These are phyloP conservation scores for Solanum rostratum DNA, from an alignment of 257 asterid species.

Conservation along the genomic window DNA sequence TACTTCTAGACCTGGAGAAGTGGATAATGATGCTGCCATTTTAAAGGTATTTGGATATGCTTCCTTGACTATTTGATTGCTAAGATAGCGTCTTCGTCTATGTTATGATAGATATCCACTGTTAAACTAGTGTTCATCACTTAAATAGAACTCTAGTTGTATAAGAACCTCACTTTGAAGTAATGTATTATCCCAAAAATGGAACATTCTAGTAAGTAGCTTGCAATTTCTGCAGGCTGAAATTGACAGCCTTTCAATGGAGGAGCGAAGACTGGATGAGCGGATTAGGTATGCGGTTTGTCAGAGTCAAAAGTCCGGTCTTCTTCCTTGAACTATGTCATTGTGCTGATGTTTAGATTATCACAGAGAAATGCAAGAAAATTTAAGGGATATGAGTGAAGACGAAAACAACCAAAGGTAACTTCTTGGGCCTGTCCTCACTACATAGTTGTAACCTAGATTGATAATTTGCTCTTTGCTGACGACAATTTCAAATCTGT, in stretches of 20 bases:
- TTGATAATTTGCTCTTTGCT: slow-evolving; percentile 7
- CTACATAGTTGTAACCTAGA: neutral
- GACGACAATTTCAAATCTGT: slow-evolving; percentile 9
- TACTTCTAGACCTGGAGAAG: slow-evolving; percentile 63
- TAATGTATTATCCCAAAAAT: neutral
- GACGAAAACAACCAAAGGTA: slow-evolving; percentile 65
- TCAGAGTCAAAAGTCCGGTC: slow-evolving; percentile 9
- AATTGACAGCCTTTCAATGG: slow-evolving; percentile 63
- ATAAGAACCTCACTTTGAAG: neutral
- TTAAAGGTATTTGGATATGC: slow-evolving; percentile 46
- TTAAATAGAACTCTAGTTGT: neutral
- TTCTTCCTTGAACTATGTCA: neutral
- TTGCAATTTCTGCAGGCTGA: slow-evolving; percentile 50
- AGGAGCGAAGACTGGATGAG: slow-evolving; percentile 63
- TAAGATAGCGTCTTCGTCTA: neutral
- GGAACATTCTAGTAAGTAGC: neutral
- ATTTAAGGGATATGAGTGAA: slow-evolving; percentile 66
- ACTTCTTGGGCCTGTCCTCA: neutral
- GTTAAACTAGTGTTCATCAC: neutral
- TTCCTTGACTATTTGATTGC: neutral
- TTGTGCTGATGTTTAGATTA: slow-evolving; percentile 19
- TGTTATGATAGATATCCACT: neutral
- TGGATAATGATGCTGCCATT: slow-evolving; percentile 58
- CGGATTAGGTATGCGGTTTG: slow-evolving; percentile 43
- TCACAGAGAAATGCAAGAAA: slow-evolving; percentile 84